Conservation (phyloP, 257 asterid genomes). For the Echites panduratus region DNA sequence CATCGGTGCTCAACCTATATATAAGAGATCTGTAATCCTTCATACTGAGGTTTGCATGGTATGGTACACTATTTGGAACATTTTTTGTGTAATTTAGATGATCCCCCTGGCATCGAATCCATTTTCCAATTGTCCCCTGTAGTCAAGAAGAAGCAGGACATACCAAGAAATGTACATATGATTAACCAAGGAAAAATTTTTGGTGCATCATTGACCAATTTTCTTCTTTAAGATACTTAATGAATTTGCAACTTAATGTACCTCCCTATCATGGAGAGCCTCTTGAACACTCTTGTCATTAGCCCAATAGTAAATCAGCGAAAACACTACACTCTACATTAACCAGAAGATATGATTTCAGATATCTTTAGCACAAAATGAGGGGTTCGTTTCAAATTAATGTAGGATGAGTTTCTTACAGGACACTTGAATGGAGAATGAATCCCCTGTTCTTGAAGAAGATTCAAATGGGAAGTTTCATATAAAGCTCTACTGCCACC, state of each 20-base stretch:
- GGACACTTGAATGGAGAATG: slow-evolving; percentile 9
- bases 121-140: background rate
- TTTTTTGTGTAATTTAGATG: slow-evolving; percentile 1
- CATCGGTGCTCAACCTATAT: slow-evolving; percentile 21
- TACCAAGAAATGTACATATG: background rate
- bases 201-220: background rate
- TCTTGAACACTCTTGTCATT: background rate
- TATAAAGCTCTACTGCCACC: slow-evolving; percentile 1
- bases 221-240: background rate
- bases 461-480: slow-evolving; percentile 5
- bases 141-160: background rate
- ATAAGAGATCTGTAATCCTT: slow-evolving; percentile 30
- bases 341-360: background rate
- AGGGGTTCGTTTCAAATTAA: background rate
- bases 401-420: slow-evolving; percentile 5
- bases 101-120: slow-evolving; percentile 4
- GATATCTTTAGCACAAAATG: background rate
- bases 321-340: background rate
- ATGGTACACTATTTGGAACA: background rate
- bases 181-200: background rate
- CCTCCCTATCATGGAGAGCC: slow-evolving; percentile 15
- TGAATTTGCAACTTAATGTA: background rate
- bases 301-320: background rate
- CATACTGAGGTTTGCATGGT: slow-evolving; percentile 26
- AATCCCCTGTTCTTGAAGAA: background rate